Percentiles rank a stretch among this genome's conserved stretches.
phyloP scores from a whole-genome alignment of 306 rosid genomes.

The Fragaria iinumae region DNA sequence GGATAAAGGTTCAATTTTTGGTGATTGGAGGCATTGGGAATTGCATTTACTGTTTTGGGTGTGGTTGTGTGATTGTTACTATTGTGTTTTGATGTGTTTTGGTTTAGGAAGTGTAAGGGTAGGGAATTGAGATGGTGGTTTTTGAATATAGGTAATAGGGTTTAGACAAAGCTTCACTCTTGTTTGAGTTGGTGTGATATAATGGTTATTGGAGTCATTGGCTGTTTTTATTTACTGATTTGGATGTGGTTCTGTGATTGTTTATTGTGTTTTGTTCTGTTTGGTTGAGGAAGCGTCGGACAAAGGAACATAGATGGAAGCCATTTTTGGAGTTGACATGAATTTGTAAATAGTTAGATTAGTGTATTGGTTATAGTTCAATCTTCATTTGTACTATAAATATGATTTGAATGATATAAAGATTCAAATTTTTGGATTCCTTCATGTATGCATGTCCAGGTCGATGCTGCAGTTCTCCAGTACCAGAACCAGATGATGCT shows the following conservation, averaged over 20 bases:
- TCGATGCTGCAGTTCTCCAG: slow-evolving; percentile 72
- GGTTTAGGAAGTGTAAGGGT: neutral
- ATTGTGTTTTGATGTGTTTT: neutral
- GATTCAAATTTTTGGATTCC: slow-evolving; percentile 7
- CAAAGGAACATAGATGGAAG: neutral
- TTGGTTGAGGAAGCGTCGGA: neutral
- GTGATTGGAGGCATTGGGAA: neutral
- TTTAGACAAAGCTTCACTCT: neutral
- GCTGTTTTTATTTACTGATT: neutral
- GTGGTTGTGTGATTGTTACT: neutral
- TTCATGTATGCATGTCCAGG: slow-evolving; percentile 41
- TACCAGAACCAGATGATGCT: slow-evolving; percentile 81
- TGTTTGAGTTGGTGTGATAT: neutral
- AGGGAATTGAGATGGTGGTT: neutral
- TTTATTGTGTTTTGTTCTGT: neutral
- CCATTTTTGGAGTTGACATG: neutral
- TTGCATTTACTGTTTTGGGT: neutral
- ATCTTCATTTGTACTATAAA: neutral
- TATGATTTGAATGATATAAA: neutral
- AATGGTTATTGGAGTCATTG: neutral
- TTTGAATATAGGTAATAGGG: neutral
- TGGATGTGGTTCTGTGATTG: neutral
- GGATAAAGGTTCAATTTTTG: neutral
- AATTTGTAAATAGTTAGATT: neutral
- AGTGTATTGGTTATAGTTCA: neutral